Evolutionary conservation across 352 stramenopile genomes (phyloP).

Genomic region (Pythium rishiriense): DNA sequence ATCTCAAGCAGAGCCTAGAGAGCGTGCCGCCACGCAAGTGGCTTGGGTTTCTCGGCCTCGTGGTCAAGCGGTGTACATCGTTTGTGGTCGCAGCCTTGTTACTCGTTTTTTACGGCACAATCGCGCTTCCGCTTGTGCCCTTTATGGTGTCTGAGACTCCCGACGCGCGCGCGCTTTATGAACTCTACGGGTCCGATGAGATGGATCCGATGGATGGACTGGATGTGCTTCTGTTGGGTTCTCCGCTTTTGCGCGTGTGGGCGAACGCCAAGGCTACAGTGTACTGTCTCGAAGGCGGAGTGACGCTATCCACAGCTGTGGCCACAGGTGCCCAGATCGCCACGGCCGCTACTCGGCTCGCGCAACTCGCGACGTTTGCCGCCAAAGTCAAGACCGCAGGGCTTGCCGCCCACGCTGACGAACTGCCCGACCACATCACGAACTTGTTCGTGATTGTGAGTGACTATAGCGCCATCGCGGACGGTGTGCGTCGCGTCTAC

Average conservation of each 20-base stretch:
- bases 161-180: slow-evolving; percentile 37
- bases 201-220: slow-evolving; percentile 57
- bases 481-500: slow-evolving; percentile 55
- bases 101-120: slow-evolving; percentile 49
- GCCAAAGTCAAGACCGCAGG: slow-evolving; percentile 48
- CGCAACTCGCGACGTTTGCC: slow-evolving; percentile 48
- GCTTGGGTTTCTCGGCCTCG: slow-evolving; percentile 37
- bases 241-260: slow-evolving; percentile 68
- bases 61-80: slow-evolving; percentile 66
- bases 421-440: slow-evolving; percentile 65
- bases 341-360: slow-evolving; percentile 47
- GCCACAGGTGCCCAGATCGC: slow-evolving; percentile 60
- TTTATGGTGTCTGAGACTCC: slow-evolving; percentile 53
- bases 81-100: slow-evolving; percentile 52
- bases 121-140: slow-evolving; percentile 56
- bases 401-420: slow-evolving; percentile 47
- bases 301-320: slow-evolving; percentile 61
- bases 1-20: slow-evolving; percentile 64
- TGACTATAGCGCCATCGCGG: slow-evolving; percentile 61
- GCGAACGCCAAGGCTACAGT: slow-evolving; percentile 68
- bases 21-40: slow-evolving; percentile 47
- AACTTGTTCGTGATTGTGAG: slow-evolving; percentile 51
- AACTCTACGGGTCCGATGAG: slow-evolving; percentile 39
- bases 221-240: slow-evolving; percentile 72
- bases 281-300: slow-evolving; percentile 69